Conservation (phyloP, 169 alveolate species). For the Cryptosporidium parvum region DNA sequence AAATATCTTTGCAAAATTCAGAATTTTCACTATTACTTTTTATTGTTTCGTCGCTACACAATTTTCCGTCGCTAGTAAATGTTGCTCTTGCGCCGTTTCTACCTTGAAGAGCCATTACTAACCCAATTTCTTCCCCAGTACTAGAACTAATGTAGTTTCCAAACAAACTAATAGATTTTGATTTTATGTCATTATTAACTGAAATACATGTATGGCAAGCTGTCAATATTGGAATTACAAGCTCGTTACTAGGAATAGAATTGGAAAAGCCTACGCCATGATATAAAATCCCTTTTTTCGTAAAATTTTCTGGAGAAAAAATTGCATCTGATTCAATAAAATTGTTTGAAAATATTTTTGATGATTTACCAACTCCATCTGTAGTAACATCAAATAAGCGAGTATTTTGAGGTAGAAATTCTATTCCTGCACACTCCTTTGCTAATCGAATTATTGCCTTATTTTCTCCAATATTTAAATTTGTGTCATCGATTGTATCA, state of each 20-base stretch:
- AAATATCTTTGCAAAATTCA: conserved; percentile 19
- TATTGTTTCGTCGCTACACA: conserved; percentile 39
- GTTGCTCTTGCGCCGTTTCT: conserved; percentile 66
- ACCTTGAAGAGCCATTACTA: conserved; percentile 57
- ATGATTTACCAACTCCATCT: not conserved
- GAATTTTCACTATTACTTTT: not conserved
- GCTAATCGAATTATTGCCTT: conserved; percentile 23
- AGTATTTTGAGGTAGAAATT: conserved; percentile 40
- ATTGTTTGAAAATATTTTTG: conserved; percentile 26
- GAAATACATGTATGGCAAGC: conserved; percentile 61
- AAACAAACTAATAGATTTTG: conserved; percentile 4
- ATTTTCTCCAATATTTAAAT: conserved; percentile 1
- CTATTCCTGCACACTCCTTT: conserved; percentile 68
- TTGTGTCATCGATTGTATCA: conserved; percentile 34
- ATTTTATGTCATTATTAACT: not conserved
- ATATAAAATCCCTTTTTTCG: conserved; percentile 19
- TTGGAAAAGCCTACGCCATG: conserved; percentile 48
- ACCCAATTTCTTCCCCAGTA: conserved; percentile 62
- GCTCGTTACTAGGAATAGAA: conserved; percentile 7
- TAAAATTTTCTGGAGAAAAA: conserved; percentile 47
- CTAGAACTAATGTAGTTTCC: conserved; percentile 46
- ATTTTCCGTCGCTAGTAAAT: conserved; percentile 46
- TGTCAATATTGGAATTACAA: conserved; percentile 37
- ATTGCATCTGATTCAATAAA: conserved; percentile 52
- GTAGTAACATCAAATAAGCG: conserved; percentile 35